These are phyloP conservation scores for Pichia eremophila DNA, from an alignment of 805 yeast species.

Conservation along the genomic window DNA sequence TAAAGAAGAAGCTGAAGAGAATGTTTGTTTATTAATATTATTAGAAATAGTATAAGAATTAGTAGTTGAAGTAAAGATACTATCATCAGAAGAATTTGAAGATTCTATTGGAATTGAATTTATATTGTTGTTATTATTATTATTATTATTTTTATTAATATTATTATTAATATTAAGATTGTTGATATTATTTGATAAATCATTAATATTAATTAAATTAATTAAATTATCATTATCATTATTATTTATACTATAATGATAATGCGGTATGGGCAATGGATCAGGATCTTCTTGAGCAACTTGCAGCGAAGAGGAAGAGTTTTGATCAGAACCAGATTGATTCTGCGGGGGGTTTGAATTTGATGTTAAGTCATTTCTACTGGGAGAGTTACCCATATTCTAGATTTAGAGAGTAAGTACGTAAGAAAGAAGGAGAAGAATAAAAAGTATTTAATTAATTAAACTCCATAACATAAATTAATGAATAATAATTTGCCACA, in stretches of 20 bases:
- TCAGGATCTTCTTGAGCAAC: constrained; percentile 5
- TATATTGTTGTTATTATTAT: not conserved
- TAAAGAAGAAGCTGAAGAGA: not conserved
- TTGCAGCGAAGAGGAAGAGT: constrained; percentile 26
- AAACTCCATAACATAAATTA: too few species aligned
- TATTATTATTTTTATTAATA: not conserved
- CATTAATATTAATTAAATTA: too few species aligned
- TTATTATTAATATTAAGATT: too few species aligned
- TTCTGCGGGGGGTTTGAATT: not conserved
- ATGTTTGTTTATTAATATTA: not conserved
- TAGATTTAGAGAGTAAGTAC: not conserved
- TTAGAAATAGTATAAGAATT: not conserved
- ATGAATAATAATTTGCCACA: too few species aligned
- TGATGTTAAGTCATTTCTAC: constrained; percentile 26
- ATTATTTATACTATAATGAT: too few species aligned
- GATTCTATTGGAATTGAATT: not conserved
- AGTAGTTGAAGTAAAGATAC: not conserved
- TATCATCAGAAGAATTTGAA: not conserved
- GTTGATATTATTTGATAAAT: too few species aligned
- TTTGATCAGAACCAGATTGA: not conserved
- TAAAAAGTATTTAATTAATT: too few species aligned
- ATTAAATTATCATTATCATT: not conserved
- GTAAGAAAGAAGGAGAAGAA: too few species aligned
- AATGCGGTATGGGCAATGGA: constrained; percentile 9
- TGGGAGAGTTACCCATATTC: constrained; percentile 31